phyloP scores from a whole-genome alignment of 75 land plant species.

The Pinus taeda region DNA sequence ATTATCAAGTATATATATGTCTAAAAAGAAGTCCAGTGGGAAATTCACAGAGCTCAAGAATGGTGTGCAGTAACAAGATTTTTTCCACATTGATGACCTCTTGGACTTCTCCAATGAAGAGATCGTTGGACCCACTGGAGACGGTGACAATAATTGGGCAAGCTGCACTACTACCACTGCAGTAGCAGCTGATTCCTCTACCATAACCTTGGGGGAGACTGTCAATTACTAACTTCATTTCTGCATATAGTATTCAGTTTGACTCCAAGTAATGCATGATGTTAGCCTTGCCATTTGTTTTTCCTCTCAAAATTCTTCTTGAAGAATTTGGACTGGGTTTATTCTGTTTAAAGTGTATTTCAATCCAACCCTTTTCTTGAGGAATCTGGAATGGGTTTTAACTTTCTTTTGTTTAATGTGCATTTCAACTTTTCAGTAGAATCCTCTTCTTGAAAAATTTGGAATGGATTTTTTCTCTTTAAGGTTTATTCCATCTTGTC shows the following conservation, averaged over 20 bases:
- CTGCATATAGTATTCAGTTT: not conserved
- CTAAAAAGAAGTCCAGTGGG: conserved; percentile 6
- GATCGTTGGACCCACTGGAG: conserved; percentile 27
- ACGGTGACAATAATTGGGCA: not conserved
- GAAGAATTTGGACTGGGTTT: not conserved
- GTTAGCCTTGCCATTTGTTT: not conserved
- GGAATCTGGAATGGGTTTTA: not conserved
- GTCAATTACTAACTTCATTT: not conserved
- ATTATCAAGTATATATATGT: too few relatives aligned
- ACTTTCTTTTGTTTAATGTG: not conserved
- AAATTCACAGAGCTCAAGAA: conserved; percentile 10
- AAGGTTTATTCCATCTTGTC: not conserved
- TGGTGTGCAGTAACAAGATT: conserved; percentile 20
- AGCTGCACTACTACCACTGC: conserved; percentile 7
- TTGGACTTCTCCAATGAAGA: conserved; percentile 75
- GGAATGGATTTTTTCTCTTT: not conserved
- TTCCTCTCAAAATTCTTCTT: not conserved
- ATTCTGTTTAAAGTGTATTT: not conserved
- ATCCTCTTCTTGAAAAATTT: not conserved
- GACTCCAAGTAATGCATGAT: not conserved
- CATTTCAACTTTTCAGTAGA: not conserved
- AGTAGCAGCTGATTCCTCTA: conserved; percentile 36
- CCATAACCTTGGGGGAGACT: conserved; percentile 34
- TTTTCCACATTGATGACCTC: conserved; percentile 66
- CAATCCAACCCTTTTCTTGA: too few relatives aligned